Base-by-base conservation (phyloP, 2,329 filamentous ascomycete species). In the Curvularia lunata region DNA sequence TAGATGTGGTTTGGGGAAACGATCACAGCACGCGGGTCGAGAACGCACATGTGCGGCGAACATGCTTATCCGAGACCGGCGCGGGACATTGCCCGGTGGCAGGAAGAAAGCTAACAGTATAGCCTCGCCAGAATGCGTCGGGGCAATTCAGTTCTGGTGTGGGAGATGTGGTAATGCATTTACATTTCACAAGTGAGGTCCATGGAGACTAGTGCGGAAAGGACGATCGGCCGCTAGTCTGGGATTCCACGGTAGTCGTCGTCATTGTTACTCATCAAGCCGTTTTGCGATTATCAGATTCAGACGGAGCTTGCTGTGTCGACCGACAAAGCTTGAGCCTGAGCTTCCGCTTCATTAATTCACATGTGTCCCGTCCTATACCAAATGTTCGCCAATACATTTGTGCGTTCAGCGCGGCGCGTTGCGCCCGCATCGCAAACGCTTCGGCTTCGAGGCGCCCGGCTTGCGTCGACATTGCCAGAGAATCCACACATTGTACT, bases 401-500 rank as follows among this genome's bases (percentile, higher is more conserved):
- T 70, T 6, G 47, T 61, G 51, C 68, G 63, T 37, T 66, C 67
- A 23, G 54, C 62, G 59, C 65, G 63, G 46, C 59, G 62, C 41
- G 25, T 67, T 28, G 59, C 58, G 1, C 41, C 63, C 4, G 30
- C 51, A 3, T 30, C 54, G 30, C 63, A 43, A 42, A 58, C 56
- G 43, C 63, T 71, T 6, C 60, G 59, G 19, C 65, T 74, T 1
- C 61, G 66, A 57, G 68, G 63, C 34, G 57, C 67, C 52, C 61
- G 73, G 62, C 40, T 48, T 42, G 55, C 71, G 27, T 74, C 80
- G 7, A 82, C 80, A 13, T 66, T 82, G 8, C 74, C 78, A 56
- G 75, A 77, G 53, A 82, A 81, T 62, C 71, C 75, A 28, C 75
- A 81, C 61, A 77, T 79, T 40, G 76, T 77, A 72, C 38, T 66